phyloP scores from a whole-genome alignment of 2,329 filamentous ascomycete genomes.

The Anthostomella pinea region DNA sequence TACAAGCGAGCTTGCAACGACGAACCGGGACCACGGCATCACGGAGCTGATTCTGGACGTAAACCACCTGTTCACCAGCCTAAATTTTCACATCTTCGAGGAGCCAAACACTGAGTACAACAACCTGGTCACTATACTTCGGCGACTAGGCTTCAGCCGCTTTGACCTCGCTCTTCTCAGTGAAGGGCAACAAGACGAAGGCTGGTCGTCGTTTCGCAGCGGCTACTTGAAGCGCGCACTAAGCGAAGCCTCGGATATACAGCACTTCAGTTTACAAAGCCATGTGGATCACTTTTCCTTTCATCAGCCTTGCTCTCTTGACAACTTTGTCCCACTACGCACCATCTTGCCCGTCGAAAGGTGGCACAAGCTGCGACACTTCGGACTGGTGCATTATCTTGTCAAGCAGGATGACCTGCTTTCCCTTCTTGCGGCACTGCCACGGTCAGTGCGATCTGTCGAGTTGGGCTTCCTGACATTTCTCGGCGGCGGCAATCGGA shows the following conservation, averaged over 20 bases:
- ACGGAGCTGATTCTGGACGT: constrained; percentile 35
- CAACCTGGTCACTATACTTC: constrained; percentile 21
- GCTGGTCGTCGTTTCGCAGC: constrained; percentile 12
- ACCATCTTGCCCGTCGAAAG: constrained; percentile 30
- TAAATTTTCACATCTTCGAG: constrained; percentile 33
- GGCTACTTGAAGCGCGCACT: constrained; percentile 19
- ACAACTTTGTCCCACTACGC: constrained; percentile 19
- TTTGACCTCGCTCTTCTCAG: too few species aligned
- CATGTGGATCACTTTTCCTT: constrained; percentile 1
- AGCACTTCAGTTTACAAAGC: constrained; percentile 23
- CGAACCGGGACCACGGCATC: constrained; percentile 22
- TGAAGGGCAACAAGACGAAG: constrained; percentile 5
- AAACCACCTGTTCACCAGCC: constrained; percentile 27
- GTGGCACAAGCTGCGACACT: constrained; percentile 30
- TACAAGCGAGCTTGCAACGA: constrained; percentile 23
- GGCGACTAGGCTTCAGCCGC: constrained; percentile 25
- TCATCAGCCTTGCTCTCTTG: not conserved
- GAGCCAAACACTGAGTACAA: constrained; percentile 23
- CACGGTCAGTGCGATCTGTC: constrained; percentile 27
- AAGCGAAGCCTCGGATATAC: constrained; percentile 15
- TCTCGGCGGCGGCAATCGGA: constrained; percentile 8
- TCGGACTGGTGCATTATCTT: constrained; percentile 28
- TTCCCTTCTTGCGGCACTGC: constrained; percentile 26
- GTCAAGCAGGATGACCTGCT: constrained; percentile 28
- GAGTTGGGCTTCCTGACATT: constrained; percentile 35